Evolutionary conservation across 2,329 filamentous ascomycete genomes (phyloP), one percentile per base, ranked within the genome.

Genomic region (Clarireedia homoeocarpa): DNA sequence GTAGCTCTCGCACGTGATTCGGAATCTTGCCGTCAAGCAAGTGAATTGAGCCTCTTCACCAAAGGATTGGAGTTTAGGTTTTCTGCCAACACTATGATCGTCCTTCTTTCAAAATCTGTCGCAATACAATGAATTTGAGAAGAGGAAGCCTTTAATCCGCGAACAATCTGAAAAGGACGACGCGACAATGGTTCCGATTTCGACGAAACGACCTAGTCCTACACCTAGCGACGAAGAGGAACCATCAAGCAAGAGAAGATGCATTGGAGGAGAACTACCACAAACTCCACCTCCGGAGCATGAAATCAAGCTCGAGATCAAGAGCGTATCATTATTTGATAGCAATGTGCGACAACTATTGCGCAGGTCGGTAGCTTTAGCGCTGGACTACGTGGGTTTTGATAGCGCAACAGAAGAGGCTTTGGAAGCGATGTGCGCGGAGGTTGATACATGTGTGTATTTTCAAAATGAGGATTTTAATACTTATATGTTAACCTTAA

Each of bases 361-460:
- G 26, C 74, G 76, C 47, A 77, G 81, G 51, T 78, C 80, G 10
- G 78, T 85, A 55, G 77, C 75, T 0, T 66, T 84, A 55, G 75
- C 76, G 3, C 67, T 85, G 27, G 70, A 78, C 44, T 77, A 83
- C 58, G 77, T 84, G 39, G 83, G 83, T 27, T 86, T 85, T 62
- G 73, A 77, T 30, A 71, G 73, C 26, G 77, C 81, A 14, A 76
- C 73, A 0, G 73, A 75, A 6, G 78, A 82, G 53, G 81, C 82
- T 1, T 68, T 86, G 62, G 81, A 85, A 66, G 77, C 77, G 61
- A 80, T 85, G 45, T 75, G 79, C 4, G 68, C 71, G 20, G 72
- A 77, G 61, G 77, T 79, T 1, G 82, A 85, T 63, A 74, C 75
- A 4, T 86, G 83, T 85, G 67, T 58, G 80, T 67, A 54, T 62